Evolutionary conservation across 2,329 filamentous ascomycete species (phyloP), one percentile per base, ranked within the genome.

Genomic region (Chaetomiaceae sp.): DNA sequence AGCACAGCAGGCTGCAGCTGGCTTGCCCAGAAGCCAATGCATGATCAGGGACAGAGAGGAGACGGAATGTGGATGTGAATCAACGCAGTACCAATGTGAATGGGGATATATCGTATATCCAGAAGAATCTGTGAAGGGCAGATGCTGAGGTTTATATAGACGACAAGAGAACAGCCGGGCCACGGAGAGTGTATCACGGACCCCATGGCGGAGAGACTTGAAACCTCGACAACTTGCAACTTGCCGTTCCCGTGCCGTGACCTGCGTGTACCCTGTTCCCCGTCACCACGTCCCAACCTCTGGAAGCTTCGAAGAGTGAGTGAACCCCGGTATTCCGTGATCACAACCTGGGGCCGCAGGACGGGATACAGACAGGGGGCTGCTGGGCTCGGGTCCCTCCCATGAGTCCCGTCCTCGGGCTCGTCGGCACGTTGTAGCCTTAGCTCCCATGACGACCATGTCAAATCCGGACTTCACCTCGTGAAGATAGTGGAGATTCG

Each of bases 1-100:
- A 37, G 55, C 43, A 33, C 35, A 54, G 45, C 42, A 49, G 39
- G 45, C 51, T 44, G 49, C 34, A 21, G 35, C 4, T 16, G 34
- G 23, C 16, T 37, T 30, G 3, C 7, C 16, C 6, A 13, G 7
- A 13, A 33, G 25, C 44, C 23, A 39, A 13, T 19, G 16, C 44
- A 47, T 47, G 10, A 14, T 38, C 16, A 21, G 3, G 13, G 17
- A 14, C 3, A 30, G 21, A n/a, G n/a, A n/a, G n/a, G n/a, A n/a
- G n/a, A n/a, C n/a, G n/a, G n/a, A n/a, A n/a, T n/a, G n/a, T n/a
- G n/a, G n/a, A n/a, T n/a, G n/a, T n/a, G n/a, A n/a, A n/a, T n/a
- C n/a, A n/a, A n/a, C n/a, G n/a, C n/a, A n/a, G n/a, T n/a, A n/a
- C n/a, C n/a, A n/a, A n/a, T n/a, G n/a, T n/a, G n/a, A n/a, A n/a